These are phyloP conservation scores for Zygnema cylindricum DNA, from an alignment of 139 green algal species.

Conservation along the genomic window DNA sequence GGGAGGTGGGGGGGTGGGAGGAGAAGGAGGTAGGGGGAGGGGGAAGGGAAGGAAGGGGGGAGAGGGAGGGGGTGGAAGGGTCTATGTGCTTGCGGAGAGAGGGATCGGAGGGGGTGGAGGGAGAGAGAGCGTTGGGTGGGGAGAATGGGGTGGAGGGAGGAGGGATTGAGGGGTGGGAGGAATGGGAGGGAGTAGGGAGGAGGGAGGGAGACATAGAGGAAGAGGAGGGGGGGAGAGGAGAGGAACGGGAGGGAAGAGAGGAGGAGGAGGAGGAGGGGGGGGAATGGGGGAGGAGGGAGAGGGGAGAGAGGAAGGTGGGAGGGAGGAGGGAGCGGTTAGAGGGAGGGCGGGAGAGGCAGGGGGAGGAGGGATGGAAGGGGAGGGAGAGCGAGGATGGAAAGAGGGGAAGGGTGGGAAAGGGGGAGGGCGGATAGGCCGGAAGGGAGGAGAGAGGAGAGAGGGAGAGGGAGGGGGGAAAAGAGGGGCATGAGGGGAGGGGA, in stretches of 20 bases:
- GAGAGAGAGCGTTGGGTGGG: not conserved
- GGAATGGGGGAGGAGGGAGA: not conserved
- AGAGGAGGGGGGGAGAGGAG: not conserved
- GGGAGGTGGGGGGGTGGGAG: not conserved
- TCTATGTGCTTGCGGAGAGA: not conserved
- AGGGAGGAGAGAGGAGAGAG: not conserved
- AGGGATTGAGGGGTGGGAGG: not conserved
- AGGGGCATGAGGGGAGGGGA: not conserved
- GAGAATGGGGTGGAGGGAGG: not conserved
- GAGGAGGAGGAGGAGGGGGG: not conserved
- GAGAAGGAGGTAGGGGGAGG: not conserved
- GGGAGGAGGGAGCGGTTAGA: not conserved
- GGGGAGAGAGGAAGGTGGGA: not conserved
- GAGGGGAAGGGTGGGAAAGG: not conserved
- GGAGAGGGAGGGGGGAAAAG: not conserved
- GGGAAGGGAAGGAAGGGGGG: not conserved
- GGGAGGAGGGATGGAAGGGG: not conserved
- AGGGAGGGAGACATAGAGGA: not conserved
- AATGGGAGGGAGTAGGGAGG: not conserved
- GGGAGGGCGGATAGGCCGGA: not conserved
- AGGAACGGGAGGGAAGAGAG: not conserved
- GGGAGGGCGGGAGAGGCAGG: not conserved
- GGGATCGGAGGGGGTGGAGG: too few relatives aligned
- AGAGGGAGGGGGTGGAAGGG: too few relatives aligned
- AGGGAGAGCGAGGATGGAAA: not conserved